Percentiles rank a stretch among this genome's conserved stretches.
Conservation (phyloP, 2,329 filamentous ascomycete genomes). For the Geosmithia flava region DNA sequence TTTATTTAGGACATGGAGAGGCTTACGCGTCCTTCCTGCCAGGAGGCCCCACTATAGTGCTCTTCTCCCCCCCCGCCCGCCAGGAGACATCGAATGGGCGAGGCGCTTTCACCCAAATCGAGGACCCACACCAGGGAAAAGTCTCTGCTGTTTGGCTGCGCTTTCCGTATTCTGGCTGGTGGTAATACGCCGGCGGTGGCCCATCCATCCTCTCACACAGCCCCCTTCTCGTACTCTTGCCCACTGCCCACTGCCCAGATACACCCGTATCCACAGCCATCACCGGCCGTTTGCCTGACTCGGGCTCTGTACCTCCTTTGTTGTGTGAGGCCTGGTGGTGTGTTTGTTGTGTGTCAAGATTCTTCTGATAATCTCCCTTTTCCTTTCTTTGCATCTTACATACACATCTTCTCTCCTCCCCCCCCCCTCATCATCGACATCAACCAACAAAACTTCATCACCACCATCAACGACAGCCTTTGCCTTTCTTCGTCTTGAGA, state of each 20-base stretch:
- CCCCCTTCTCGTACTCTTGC: background rate
- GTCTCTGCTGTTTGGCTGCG: too few species aligned
- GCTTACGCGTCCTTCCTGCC: background rate
- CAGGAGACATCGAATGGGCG: background rate
- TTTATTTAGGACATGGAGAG: background rate
- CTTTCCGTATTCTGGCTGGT: too few species aligned
- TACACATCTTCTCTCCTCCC: background rate
- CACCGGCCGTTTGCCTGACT: background rate
- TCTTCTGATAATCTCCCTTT: background rate
- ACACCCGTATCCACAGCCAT: background rate
- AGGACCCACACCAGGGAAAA: too few species aligned
- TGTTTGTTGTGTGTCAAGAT: background rate
- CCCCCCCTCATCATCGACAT: background rate
- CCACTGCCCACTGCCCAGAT: background rate
- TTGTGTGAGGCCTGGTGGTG: too few species aligned
- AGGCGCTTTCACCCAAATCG: too few species aligned
- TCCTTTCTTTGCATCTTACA: background rate
- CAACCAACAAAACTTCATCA: background rate
- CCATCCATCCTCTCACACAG: background rate
- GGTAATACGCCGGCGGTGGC: too few species aligned
- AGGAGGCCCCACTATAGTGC: background rate
- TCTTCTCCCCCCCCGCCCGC: background rate
- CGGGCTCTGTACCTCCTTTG: too few species aligned
- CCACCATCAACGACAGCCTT: too few species aligned
- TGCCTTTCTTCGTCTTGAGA: too few species aligned